These are phyloP conservation scores for Phytopythium litorale DNA, from an alignment of 352 stramenopile genomes.

Conservation along the genomic window DNA sequence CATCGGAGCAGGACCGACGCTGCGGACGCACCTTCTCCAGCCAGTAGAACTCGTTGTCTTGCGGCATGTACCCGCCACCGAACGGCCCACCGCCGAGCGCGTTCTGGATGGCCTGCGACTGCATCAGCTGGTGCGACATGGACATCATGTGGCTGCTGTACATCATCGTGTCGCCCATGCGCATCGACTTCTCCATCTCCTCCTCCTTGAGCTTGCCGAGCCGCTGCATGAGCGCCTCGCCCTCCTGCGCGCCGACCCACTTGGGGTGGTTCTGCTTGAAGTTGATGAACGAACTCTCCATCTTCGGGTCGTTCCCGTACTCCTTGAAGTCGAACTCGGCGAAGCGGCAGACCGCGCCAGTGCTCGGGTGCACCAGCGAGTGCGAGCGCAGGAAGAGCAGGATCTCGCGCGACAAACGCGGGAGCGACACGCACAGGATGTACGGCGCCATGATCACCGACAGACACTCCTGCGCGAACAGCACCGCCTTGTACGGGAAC, in stretches of 20 bases:
- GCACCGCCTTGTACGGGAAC: conserved; percentile 94
- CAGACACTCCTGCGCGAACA: conserved; percentile 93
- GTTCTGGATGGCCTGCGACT: conserved; percentile 81
- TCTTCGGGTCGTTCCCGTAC: conserved; percentile 93
- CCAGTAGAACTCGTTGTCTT: conserved; percentile 89
- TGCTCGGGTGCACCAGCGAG: conserved; percentile 89
- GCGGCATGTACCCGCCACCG: conserved; percentile 46
- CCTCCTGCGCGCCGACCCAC: conserved; percentile 75
- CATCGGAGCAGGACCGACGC: not conserved
- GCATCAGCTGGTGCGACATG: conserved; percentile 85
- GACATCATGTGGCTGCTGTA: conserved; percentile 61
- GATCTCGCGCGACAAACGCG: conserved; percentile 85
- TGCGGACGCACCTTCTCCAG: conserved; percentile 69
- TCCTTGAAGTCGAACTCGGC: conserved; percentile 97
- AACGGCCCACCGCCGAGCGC: conserved; percentile 40
- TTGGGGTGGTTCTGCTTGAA: conserved; percentile 93
- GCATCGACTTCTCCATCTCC: conserved; percentile 86
- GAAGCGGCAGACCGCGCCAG: conserved; percentile 94
- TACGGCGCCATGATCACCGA: conserved; percentile 95
- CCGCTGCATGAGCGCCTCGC: conserved; percentile 65
- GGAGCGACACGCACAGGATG: conserved; percentile 95
- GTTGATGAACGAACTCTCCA: conserved; percentile 97
- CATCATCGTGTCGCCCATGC: conserved; percentile 79
- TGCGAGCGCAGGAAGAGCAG: conserved; percentile 93
- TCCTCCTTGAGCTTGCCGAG: conserved; percentile 73